These are phyloP conservation scores for Boletus vermiculosoides DNA, from an alignment of 768 basidiomycete species.

Conservation along the genomic window DNA sequence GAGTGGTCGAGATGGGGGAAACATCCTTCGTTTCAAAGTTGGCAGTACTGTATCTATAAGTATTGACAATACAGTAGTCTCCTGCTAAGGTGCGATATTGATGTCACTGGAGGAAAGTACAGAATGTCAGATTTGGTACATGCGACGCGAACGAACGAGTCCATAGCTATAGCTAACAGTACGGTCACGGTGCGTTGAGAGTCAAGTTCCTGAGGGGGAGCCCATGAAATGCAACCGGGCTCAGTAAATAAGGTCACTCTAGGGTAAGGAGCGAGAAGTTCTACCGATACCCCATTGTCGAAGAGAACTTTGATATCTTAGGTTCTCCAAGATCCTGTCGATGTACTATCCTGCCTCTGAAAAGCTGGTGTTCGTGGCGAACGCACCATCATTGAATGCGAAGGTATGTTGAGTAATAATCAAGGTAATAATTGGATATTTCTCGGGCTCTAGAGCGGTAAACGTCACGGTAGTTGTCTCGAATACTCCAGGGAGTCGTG, in stretches of 20 bases:
- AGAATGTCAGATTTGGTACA: background rate
- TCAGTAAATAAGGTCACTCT: too few relatives aligned
- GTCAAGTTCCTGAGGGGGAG: background rate
- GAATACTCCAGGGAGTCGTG: too few relatives aligned
- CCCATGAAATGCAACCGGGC: too few relatives aligned
- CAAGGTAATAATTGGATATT: too few relatives aligned
- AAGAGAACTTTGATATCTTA: background rate
- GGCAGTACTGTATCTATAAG: background rate
- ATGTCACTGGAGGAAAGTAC: background rate
- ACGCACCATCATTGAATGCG: background rate
- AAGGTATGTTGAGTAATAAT: background rate
- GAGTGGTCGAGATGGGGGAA: slow-evolving; percentile 13
- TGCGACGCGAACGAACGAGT: background rate
- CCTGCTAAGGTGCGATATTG: background rate
- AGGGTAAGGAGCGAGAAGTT: too few relatives aligned
- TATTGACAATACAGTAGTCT: background rate
- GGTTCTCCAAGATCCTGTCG: background rate
- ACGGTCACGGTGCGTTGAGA: background rate
- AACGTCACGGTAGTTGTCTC: too few relatives aligned
- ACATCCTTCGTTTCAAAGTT: background rate
- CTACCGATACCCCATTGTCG: too few relatives aligned
- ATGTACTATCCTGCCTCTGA: background rate
- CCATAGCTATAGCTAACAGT: too few relatives aligned
- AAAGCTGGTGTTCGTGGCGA: too few relatives aligned
- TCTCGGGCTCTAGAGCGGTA: too few relatives aligned